These are phyloP conservation scores for Ramaria sp. DNA, from an alignment of 768 basidiomycete genomes.

Conservation along the genomic window DNA sequence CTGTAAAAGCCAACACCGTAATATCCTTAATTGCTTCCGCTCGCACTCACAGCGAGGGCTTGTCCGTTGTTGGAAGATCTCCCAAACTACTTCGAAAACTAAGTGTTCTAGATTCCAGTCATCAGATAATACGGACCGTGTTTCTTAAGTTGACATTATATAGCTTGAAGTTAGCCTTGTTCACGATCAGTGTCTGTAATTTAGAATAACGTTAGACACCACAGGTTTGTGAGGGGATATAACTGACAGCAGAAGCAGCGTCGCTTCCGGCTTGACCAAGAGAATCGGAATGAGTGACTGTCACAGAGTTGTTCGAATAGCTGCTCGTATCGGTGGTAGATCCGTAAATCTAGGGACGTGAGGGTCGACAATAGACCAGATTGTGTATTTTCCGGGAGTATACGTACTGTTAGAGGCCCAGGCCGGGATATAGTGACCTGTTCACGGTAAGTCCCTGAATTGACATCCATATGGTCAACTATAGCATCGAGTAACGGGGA, in stretches of 20 bases:
- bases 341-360: constrained; percentile 7
- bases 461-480: not conserved
- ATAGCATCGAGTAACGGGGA: not conserved
- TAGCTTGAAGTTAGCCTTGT: constrained; percentile 8
- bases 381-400: too few relatives aligned
- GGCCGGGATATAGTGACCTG: constrained; percentile 35
- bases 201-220: not conserved
- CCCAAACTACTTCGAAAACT: not conserved
- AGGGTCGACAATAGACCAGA: not conserved
- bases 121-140: not conserved
- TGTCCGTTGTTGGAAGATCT: constrained; percentile 30
- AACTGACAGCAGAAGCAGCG: not conserved
- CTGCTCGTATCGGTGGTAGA: constrained; percentile 7
- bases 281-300: constrained; percentile 8
- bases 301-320: constrained; percentile 7
- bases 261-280: constrained; percentile 8
- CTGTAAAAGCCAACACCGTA: constrained; percentile 13
- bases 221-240: too few relatives aligned
- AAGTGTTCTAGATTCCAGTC: not conserved
- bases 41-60: constrained; percentile 41
- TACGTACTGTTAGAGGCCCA: constrained; percentile 31
- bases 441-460: constrained; percentile 28
- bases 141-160: constrained; percentile 12
- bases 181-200: constrained; percentile 9
- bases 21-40: constrained; percentile 26